phyloP scores from a whole-genome alignment of 2,329 filamentous ascomycete genomes.

The Cryoendolithus antarcticus region DNA sequence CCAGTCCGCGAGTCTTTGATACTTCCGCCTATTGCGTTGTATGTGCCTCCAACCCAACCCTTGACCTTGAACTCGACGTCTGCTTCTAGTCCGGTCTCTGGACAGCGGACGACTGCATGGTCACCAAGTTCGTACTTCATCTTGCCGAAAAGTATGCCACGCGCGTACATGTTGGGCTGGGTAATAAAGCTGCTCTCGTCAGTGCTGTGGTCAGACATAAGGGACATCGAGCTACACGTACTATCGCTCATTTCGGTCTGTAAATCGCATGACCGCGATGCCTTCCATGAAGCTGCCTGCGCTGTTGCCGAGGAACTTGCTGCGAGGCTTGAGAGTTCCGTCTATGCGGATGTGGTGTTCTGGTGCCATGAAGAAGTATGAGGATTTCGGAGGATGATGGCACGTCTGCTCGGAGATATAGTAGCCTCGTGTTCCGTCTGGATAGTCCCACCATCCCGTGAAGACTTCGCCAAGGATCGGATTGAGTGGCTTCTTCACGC shows the following conservation, averaged over 20 bases:
- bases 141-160: conserved; percentile 92
- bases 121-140: conserved; percentile 99
- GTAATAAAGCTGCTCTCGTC: conserved; percentile 59
- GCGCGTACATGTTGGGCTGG: conserved; percentile 97
- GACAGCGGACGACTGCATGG: conserved; percentile 84
- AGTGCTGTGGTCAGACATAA: conserved; percentile 1
- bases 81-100: conserved; percentile 71
- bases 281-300: conserved; percentile 98
- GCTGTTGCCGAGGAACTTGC: conserved; percentile 92
- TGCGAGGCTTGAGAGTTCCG: conserved; percentile 85
- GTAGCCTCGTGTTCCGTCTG: conserved; percentile 73
- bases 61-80: conserved; percentile 99
- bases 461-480: conserved; percentile 92
- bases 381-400: conserved; percentile 95
- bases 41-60: conserved; percentile 90
- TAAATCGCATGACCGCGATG: conserved; percentile 69
- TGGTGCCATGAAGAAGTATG: conserved; percentile 97
- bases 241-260: conserved; percentile 87
- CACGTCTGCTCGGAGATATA: conserved; percentile 97
- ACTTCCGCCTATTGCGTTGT: conserved; percentile 85
- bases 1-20: conserved; percentile 83
- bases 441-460: conserved; percentile 82
- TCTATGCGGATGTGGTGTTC: conserved; percentile 91
- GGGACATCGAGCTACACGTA: conserved; percentile 35
- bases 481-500: conserved; percentile 96